A percentile compares a stretch with the other conserved stretches of the same genome.
Conservation (phyloP, 768 basidiomycete genomes). For the Sarcodon aspratus region DNA sequence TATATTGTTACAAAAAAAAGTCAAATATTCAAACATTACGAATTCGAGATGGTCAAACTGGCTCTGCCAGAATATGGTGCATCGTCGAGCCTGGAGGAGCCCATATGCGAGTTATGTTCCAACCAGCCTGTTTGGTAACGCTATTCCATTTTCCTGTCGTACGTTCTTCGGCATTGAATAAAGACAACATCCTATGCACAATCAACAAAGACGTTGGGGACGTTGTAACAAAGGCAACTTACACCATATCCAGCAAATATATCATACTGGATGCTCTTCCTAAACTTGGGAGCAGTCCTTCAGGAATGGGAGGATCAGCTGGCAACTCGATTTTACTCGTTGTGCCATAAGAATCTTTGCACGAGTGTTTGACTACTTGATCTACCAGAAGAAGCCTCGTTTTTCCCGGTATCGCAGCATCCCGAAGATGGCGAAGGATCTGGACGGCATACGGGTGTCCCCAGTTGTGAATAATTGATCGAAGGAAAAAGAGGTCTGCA, state of each 20-base stretch:
- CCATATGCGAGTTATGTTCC: conserved; percentile 12
- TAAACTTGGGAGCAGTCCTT: background rate
- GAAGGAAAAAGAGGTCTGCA: conserved; percentile 2
- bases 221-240: too few relatives aligned
- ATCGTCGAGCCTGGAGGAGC: too few relatives aligned
- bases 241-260: too few relatives aligned
- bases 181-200: conserved; percentile 13
- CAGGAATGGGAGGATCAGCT: background rate
- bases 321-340: too few relatives aligned
- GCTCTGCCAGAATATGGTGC: too few relatives aligned
- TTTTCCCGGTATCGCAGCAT: conserved; percentile 4
- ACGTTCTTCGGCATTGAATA: conserved; percentile 19
- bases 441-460: background rate
- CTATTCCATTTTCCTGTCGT: conserved; percentile 15
- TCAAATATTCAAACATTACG: too few relatives aligned
- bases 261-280: too few relatives aligned
- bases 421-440: conserved; percentile 3
- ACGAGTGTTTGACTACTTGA: conserved; percentile 1
- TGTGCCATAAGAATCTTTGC: background rate
- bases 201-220: too few relatives aligned
- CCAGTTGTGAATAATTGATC: conserved; percentile 4
- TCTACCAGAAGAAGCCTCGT: conserved; percentile 3
- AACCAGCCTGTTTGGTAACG: conserved; percentile 14
- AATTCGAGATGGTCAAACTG: too few relatives aligned
- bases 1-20: too few relatives aligned